Percentiles rank a stretch among this genome's conserved stretches.
phyloP scores from a whole-genome alignment of 2,329 filamentous ascomycete genomes.

The Penicillium vulpinum region DNA sequence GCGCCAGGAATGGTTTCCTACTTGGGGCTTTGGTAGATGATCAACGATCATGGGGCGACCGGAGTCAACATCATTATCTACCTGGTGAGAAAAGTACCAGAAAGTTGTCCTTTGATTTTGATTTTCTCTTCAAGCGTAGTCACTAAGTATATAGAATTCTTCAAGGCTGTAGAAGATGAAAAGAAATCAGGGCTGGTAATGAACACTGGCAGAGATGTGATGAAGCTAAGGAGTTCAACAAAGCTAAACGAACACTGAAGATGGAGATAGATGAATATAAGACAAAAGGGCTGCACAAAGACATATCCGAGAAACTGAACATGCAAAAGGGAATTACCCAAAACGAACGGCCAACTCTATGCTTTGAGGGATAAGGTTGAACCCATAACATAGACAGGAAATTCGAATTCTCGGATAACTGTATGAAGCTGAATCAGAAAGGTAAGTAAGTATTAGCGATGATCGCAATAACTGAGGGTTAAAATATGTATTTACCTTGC shows the following conservation, averaged over 20 bases:
- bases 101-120: neutral
- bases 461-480: neutral
- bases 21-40: neutral
- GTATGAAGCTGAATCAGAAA: neutral
- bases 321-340: no score
- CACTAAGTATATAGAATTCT: neutral
- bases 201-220: neutral
- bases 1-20: no score
- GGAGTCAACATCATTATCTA: neutral
- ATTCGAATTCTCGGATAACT: constrained; percentile 17
- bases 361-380: neutral
- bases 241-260: neutral
- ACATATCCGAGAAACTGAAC: neutral
- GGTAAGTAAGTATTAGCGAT: neutral
- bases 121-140: neutral
- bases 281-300: neutral
- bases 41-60: neutral
- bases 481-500: constrained; percentile 4
- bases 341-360: neutral
- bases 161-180: neutral
- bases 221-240: neutral
- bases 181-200: neutral
- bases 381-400: constrained; percentile 16
- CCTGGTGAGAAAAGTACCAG: neutral
- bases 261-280: neutral